Evolutionary conservation across 345 rosid species (phyloP).

Genomic region (Adansonia digitata): DNA sequence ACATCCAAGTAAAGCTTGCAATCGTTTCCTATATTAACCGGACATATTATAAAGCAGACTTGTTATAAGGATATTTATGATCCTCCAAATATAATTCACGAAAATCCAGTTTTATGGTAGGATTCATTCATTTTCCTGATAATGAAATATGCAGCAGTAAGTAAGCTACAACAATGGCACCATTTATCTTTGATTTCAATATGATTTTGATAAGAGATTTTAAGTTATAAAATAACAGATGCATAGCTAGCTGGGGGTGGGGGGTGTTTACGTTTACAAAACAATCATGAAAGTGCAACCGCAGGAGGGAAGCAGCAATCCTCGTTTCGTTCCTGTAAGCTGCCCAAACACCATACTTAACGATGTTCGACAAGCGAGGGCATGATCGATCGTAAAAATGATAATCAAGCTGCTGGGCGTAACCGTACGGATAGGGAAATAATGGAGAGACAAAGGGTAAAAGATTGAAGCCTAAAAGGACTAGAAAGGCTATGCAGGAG

Average conservation of each 20-base stretch:
- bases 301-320: constrained; percentile 85
- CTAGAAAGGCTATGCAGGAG: constrained; percentile 5
- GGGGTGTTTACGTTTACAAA: constrained; percentile 50
- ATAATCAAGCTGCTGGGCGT: constrained; percentile 40
- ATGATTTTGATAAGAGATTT: not conserved
- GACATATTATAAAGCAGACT: too few relatives aligned
- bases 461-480: constrained; percentile 14
- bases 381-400: constrained; percentile 55
- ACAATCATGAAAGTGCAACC: constrained; percentile 83
- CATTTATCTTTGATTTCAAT: not conserved
- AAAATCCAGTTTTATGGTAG: not conserved
- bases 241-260: too few relatives aligned
- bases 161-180: not conserved
- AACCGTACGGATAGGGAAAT: constrained; percentile 7
- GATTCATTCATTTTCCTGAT: too few relatives aligned
- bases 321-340: constrained; percentile 60
- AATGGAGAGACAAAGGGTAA: constrained; percentile 9
- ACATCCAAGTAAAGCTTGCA: too few relatives aligned
- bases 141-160: too few relatives aligned
- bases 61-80: too few relatives aligned
- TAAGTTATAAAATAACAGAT: too few relatives aligned
- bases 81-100: too few relatives aligned
- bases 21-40: too few relatives aligned
- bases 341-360: constrained; percentile 50
- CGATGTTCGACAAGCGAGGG: constrained; percentile 62